Evolutionary conservation across 2,329 filamentous ascomycete species (phyloP), one percentile per base, ranked within the genome.

Genomic region (Colletotrichum orbiculare): DNA sequence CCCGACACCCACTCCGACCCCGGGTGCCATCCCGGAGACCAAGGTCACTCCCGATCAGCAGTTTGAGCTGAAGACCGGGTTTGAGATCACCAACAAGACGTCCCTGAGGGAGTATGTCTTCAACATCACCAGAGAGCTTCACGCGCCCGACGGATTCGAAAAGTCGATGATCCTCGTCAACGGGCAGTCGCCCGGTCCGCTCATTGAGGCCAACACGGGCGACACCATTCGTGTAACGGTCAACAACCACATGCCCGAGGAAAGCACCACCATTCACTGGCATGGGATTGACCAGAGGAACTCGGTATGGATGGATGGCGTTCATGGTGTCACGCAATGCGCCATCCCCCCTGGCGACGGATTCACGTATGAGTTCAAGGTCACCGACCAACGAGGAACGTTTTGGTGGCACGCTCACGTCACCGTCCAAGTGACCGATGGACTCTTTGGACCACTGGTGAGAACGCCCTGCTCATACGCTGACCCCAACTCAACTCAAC

Each of bases 241-340:
- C 6, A 71, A 75, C 54, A 83, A 83, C 70, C 68, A 68, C 8
- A 74, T 81, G 70, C 37, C 67, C 12, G 71, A 75, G 42, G 68
- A 67, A 52, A 77, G 73, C 58, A 87, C 89, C 2, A 83, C 83
- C 50, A 79, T 92, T 12, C 90, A 92, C 71, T 92, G 89, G 78
- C 90, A 92, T 71, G 90, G 90, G 15, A 80, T 92, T 67, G 87
- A 85, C 69, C 88, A 91, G 75, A 85, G 85, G 67, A 85, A 85
- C 41, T 86, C 86, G 0, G 87, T 82, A 17, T 83, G 86, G 67
- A 90, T 91, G 87, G 90, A 92, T 70, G 90, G 90, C 3, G 83
- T 89, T 2, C 77, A 82, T 0, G 85, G 84, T 42, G 83, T 91
- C 8, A 87, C 83, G 1, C 89, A 90, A 70, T 89, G 87, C 68